Percentiles rank a stretch among this genome's conserved stretches.
These are phyloP conservation scores for Tricholoma bakamatsutake DNA, from an alignment of 768 basidiomycete species.

Conservation along the genomic window DNA sequence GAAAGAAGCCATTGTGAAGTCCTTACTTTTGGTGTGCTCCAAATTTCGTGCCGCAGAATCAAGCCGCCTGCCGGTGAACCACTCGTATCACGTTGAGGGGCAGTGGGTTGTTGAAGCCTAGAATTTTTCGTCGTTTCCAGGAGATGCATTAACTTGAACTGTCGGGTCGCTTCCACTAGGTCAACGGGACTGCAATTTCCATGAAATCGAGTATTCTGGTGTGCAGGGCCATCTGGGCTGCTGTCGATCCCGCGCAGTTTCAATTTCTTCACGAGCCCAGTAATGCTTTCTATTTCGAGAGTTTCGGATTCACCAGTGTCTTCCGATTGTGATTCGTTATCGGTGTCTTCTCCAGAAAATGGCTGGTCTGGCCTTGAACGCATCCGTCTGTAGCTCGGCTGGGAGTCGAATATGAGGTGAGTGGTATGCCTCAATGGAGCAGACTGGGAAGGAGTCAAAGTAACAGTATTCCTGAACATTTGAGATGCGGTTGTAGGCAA, in stretches of 20 bases:
- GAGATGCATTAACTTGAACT: conserved; percentile 46
- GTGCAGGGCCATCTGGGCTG: conserved; percentile 14
- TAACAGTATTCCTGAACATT: background rate
- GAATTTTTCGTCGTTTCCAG: conserved; percentile 25
- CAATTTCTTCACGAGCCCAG: conserved; percentile 29
- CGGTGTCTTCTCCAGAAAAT: conserved; percentile 13
- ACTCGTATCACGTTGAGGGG: conserved; percentile 10
- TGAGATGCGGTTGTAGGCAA: background rate
- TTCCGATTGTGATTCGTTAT: conserved; percentile 20
- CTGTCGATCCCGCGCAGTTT: conserved; percentile 30
- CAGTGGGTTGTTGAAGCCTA: conserved; percentile 4
- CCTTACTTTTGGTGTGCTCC: conserved; percentile 53
- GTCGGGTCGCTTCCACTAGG: conserved; percentile 48
- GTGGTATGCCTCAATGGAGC: conserved; percentile 18
- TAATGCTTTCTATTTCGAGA: conserved; percentile 28
- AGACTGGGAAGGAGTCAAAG: background rate
- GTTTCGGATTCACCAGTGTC: conserved; percentile 25
- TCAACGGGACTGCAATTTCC: conserved; percentile 55
- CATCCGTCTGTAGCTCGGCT: conserved; percentile 12
- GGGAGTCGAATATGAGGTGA: conserved; percentile 24
- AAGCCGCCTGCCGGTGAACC: conserved; percentile 6
- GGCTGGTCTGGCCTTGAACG: conserved; percentile 3
- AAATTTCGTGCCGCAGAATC: conserved; percentile 43
- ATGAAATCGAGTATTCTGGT: conserved; percentile 50
- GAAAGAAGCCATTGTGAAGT: background rate